Conservation (phyloP, 2,329 filamentous ascomycete species). For the Botrytis squamosa region DNA sequence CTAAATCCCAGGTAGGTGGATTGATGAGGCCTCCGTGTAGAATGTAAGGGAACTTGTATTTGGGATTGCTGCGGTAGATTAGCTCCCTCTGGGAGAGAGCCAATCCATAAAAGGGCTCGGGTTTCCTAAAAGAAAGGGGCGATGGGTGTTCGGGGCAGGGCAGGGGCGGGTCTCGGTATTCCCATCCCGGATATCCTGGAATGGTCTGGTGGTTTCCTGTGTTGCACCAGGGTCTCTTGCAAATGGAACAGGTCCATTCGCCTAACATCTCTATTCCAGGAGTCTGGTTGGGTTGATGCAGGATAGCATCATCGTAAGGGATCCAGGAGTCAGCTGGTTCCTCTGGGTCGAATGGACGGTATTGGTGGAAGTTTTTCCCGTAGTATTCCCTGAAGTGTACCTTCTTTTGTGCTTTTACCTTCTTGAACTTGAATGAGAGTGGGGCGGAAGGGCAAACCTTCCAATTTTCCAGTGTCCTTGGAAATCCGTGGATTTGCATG, state of each 20-base stretch:
- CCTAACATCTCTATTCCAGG: neutral
- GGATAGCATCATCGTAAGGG: neutral
- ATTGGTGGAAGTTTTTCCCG: neutral
- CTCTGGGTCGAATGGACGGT: neutral
- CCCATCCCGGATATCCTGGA: neutral
- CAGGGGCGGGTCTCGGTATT: neutral
- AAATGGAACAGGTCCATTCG: neutral
- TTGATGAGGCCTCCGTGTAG: neutral
- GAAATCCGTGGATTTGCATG: neutral
- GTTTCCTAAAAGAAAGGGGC: neutral
- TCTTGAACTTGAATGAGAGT: neutral
- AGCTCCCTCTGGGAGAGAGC: neutral
- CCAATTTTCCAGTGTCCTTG: neutral
- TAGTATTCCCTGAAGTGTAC: neutral
- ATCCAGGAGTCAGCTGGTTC: neutral
- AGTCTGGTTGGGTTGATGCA: neutral
- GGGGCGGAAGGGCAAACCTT: neutral
- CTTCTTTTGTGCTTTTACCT: neutral
- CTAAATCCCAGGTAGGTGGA: neutral
- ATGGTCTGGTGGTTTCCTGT: neutral
- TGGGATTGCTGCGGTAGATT: no score
- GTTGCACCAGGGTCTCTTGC: neutral
- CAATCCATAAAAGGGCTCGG: neutral
- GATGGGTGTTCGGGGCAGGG: neutral
- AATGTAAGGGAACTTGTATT: neutral